These are phyloP conservation scores for Clathrospora elynae DNA, from an alignment of 2,329 filamentous ascomycete species.

Conservation along the genomic window DNA sequence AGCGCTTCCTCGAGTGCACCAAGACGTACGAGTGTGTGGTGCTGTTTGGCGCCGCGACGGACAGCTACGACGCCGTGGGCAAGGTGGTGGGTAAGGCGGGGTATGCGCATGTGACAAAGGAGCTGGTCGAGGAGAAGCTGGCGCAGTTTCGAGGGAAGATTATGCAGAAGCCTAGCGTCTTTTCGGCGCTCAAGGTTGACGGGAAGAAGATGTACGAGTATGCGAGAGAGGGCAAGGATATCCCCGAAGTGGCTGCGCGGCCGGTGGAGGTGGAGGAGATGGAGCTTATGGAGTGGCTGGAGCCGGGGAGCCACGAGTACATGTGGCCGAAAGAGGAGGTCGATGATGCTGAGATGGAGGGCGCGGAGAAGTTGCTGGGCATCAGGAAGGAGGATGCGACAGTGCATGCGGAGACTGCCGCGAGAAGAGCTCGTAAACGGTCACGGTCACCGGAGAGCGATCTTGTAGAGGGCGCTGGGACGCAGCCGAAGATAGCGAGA, in stretches of 20 bases:
- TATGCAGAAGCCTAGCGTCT: slow-evolving; percentile 89
- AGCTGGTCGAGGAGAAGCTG: slow-evolving; percentile 77
- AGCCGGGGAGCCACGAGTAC: slow-evolving; percentile 79
- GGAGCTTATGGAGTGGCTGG: slow-evolving; percentile 81
- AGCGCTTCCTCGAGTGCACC: slow-evolving; percentile 80
- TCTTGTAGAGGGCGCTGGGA: slow-evolving; percentile 19
- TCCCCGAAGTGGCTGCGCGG: slow-evolving; percentile 83
- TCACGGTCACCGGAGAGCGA: slow-evolving; percentile 23
- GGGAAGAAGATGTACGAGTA: slow-evolving; percentile 97
- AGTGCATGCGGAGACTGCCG: slow-evolving; percentile 19
- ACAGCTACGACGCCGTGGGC: slow-evolving; percentile 86
- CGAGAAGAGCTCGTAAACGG: slow-evolving; percentile 37
- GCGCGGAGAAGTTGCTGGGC: slow-evolving; percentile 70
- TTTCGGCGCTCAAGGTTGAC: slow-evolving; percentile 89
- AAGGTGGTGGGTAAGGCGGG: slow-evolving; percentile 76
- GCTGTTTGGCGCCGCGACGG: slow-evolving; percentile 88
- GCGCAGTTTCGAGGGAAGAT: slow-evolving; percentile 78
- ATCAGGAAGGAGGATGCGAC: slow-evolving; percentile 42
- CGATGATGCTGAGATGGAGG: slow-evolving; percentile 71
- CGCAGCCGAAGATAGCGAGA: slow-evolving; percentile 31
- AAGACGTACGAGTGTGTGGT: slow-evolving; percentile 92
- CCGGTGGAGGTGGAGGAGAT: slow-evolving; percentile 78
- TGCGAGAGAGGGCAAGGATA: slow-evolving; percentile 82
- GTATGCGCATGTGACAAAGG: slow-evolving; percentile 81
- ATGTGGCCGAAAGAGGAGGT: slow-evolving; percentile 82